Base-by-base conservation (phyloP, 176 grass and related monocot species). In the Juncus inflexus region DNA sequence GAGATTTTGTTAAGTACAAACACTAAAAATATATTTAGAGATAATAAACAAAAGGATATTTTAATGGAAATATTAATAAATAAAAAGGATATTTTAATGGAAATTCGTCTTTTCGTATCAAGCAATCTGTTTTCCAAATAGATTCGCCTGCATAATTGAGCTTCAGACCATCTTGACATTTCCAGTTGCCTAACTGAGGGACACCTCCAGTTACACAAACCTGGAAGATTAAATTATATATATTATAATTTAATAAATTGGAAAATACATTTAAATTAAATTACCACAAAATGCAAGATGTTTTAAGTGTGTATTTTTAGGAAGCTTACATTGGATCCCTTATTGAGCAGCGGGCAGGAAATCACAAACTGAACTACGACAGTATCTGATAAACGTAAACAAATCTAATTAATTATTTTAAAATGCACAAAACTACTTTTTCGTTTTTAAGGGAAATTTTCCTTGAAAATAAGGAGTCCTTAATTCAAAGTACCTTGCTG, bases 81-180 rank as follows among this genome's bases (percentile, higher is more conserved):
- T 43, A 50, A 76, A 78, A 58, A 99, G 94, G 94, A 99, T 99
- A 99, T 99, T 86, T 89, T 52, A 99, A 15, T 41, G 94, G 94
- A 52, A 99, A 83, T 65, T 92, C 85, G 37, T 82, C 75, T 77
- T 92, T 92, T 58, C 69, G 59, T 60, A 99, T 57, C 47, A 76
- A 66, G 86, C 80, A 90, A 61, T 84, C 80, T 52, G 72, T 85
- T 77, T 89, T 99, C 94, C 94, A 99, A 37, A 79, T 53, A 49
- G 69, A 89, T 63, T 92, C 80, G 77, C 89, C 83, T 72, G 71
- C 65, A 77, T 92, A 84, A 66, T 28, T 86, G 63, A 99, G 75
- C 72, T 77, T 83, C 40, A 99, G 83, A 68, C 83, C 94, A 86
- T 90, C 80, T 69, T 92, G 78, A 57, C 68, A 62, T 61, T 35